phyloP scores from a whole-genome alignment of 257 asterid genomes.

The Solanum infundibuliforme region DNA sequence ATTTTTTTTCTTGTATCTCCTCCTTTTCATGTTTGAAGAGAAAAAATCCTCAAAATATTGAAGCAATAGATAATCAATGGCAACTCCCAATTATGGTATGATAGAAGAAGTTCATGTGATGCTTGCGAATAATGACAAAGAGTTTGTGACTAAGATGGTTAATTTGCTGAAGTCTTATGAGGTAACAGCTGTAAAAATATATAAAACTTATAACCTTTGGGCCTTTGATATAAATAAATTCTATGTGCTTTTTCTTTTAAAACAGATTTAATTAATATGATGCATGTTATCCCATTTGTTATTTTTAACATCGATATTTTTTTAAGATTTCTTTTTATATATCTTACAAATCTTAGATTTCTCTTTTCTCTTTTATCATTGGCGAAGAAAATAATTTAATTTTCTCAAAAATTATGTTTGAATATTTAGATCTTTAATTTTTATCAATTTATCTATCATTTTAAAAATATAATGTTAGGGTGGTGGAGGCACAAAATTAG shows the following conservation, averaged over 20 bases:
- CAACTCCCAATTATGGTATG: not conserved
- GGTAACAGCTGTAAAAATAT: not conserved
- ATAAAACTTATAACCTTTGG: not conserved
- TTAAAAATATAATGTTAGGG: not conserved
- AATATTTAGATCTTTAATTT: not conserved
- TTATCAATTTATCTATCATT: not conserved
- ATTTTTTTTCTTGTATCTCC: not conserved
- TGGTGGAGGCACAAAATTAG: not conserved
- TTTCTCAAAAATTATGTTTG: not conserved
- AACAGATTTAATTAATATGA: not conserved
- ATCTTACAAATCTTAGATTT: not conserved
- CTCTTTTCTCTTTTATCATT: no score
- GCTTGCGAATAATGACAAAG: not conserved
- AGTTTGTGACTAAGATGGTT: not conserved
- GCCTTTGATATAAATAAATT: not conserved
- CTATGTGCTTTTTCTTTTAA: not conserved
- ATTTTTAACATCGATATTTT: not conserved
- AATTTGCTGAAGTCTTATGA: not conserved
- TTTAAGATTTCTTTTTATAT: not conserved
- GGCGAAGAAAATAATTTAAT: not conserved
- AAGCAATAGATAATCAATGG: not conserved
- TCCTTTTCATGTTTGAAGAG: not conserved
- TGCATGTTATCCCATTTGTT: not conserved
- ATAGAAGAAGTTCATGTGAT: not conserved
- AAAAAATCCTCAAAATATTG: not conserved